phyloP scores from a whole-genome alignment of 2,329 filamentous ascomycete genomes.

The Penicillium sp. region DNA sequence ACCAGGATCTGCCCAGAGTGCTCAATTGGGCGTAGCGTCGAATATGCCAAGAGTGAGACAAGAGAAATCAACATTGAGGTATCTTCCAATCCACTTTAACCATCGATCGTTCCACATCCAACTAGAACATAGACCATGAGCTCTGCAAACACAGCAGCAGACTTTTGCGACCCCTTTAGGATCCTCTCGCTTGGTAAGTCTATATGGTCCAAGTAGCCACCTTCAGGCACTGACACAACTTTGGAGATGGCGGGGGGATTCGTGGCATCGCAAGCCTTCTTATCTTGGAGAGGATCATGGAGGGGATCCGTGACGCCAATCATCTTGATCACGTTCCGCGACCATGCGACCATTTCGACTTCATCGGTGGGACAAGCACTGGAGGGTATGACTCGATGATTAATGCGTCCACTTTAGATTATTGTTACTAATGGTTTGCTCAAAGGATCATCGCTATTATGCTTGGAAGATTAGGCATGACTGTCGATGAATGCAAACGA shows the following conservation, averaged over 20 bases:
- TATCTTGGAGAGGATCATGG: slow-evolving; percentile 1
- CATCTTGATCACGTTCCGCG: not conserved
- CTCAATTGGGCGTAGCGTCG: too few relatives aligned
- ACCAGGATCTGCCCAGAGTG: too few relatives aligned
- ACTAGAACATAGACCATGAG: too few relatives aligned
- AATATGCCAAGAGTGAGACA: too few relatives aligned
- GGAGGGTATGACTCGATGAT: not conserved
- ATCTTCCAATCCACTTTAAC: too few relatives aligned
- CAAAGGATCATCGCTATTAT: slow-evolving; percentile 3
- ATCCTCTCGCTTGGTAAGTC: slow-evolving; percentile 4
- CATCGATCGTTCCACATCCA: too few relatives aligned
- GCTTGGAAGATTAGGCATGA: slow-evolving; percentile 1
- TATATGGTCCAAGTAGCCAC: not conserved
- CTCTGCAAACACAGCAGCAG: too few relatives aligned
- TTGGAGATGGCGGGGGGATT: not conserved
- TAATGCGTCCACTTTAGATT: too few relatives aligned
- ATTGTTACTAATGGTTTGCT: not conserved
- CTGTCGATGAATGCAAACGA: slow-evolving; percentile 1
- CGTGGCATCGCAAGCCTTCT: not conserved
- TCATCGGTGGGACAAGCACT: not conserved
- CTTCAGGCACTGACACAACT: not conserved
- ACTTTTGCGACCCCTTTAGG: not conserved
- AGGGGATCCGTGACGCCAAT: not conserved
- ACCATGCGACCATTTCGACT: not conserved
- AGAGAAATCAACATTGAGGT: too few relatives aligned